Percentiles rank a stretch among this genome's conserved stretches.
Evolutionary conservation across 352 stramenopile genomes (phyloP).

Genomic region (Phytophthora pisi): DNA sequence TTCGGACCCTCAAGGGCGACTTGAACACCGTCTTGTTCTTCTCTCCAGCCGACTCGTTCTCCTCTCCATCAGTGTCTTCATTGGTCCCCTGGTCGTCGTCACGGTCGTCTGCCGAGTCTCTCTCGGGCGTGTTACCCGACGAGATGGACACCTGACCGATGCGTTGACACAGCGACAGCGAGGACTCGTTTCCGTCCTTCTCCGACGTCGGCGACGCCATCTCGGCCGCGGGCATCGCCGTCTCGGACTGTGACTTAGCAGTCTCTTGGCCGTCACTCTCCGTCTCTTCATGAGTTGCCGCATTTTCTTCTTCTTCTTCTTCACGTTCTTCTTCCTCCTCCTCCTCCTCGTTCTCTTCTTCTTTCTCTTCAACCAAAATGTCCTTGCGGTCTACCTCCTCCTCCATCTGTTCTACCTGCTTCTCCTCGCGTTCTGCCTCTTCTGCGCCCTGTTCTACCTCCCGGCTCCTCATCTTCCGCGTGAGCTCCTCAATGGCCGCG

Average conservation of each 20-base stretch:
- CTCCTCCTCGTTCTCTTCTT: conserved; percentile 13
- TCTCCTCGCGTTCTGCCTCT: background rate
- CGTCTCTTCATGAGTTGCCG: conserved; percentile 4
- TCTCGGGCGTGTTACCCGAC: conserved; percentile 24
- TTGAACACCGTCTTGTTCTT: conserved; percentile 22
- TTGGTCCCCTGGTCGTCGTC: conserved; percentile 7
- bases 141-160: conserved; percentile 86
- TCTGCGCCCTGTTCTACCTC: conserved; percentile 6
- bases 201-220: conserved; percentile 26
- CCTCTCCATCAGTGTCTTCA: conserved; percentile 30
- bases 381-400: conserved; percentile 14
- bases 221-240: conserved; percentile 17
- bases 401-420: background rate
- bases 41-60: conserved; percentile 19
- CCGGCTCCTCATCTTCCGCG: conserved; percentile 77
- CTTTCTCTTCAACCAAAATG: conserved; percentile 4
- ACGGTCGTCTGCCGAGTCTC: conserved; percentile 3
- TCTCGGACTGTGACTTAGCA: background rate
- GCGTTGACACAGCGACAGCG: conserved; percentile 71
- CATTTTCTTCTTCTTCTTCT: conserved; percentile 6
- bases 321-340: background rate
- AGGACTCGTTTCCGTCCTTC: conserved; percentile 46
- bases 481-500: conserved; percentile 85
- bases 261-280: background rate
- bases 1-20: conserved; percentile 29